Base-by-base conservation (phyloP, 1,284 basidiomycete genomes). In the Tausonia pullulans region DNA sequence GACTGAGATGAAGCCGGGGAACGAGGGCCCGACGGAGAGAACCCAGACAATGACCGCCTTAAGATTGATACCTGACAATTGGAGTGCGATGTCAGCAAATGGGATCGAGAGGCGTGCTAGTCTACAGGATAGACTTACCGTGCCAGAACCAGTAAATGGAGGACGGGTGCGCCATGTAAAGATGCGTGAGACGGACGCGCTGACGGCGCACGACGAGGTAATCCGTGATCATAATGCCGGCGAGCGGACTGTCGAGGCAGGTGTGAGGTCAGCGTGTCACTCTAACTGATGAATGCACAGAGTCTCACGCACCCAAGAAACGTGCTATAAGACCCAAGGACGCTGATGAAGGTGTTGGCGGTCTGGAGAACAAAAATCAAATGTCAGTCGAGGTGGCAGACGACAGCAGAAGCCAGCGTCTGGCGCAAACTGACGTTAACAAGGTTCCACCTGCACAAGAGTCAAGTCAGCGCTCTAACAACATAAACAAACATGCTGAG, bases 141-240 rank as follows among this genome's bases (percentile, higher is more conserved):
- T 59, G 60, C 43, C 49, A 58, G 51, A 46, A 50, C 51, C 60
- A 58, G 68, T 73, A 73, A 67, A 64, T 60, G 39, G 60, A 62
- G 8, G 51, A 62, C 57, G 4, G 5, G 60, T 64, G 63, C n/a
- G 66, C 40, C 39, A 68, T 68, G 64, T 70, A 76, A 8, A 78
- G 68, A 56, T 71, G 65, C 1, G 74, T 71, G 14, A 78, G 70
- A 59, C 74, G 70, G 55, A 78, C 41, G 14, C 70, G 65, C 5
- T 72, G 72, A 39, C 72, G 70, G 16, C 74, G 71, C 9, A 79
- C 69, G 50, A 78, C 65, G 62, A 74, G 72, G 70, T 78, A 78
- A 69, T 79, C 77, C 58, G 70, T 69, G 55, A 77, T 68, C 74
- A 78, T 77, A 39, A 75, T 68, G 6, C 76, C 76, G 5, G 72